Evolutionary conservation across 768 basidiomycete species (phyloP).

Genomic region (Lenzites betulinus): DNA sequence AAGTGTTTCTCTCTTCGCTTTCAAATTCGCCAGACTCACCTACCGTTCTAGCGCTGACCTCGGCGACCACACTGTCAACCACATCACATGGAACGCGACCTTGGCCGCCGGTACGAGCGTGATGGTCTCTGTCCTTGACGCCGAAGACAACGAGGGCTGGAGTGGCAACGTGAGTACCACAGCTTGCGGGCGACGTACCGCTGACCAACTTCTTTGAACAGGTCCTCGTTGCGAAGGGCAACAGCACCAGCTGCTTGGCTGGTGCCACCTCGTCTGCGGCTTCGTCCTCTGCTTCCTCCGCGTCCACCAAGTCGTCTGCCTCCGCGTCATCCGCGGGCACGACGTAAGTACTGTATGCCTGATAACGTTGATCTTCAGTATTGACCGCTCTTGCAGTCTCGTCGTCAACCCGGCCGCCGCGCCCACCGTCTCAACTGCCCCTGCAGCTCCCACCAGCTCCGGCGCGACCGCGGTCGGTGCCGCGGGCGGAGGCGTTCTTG

Average conservation of each 20-base stretch:
- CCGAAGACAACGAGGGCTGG: conserved; percentile 64
- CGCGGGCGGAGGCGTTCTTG: conserved; percentile 35
- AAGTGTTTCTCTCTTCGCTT: conserved; percentile 26
- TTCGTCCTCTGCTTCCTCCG: conserved; percentile 1
- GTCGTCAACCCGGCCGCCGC: conserved; percentile 14
- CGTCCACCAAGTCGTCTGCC: neutral
- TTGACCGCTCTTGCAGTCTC: conserved; percentile 10
- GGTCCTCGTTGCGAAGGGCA: conserved; percentile 40
- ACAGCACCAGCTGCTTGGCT: conserved; percentile 41
- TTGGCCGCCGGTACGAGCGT: conserved; percentile 52
- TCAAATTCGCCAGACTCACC: neutral
- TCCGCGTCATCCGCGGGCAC: conserved; percentile 9
- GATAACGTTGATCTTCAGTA: conserved; percentile 3
- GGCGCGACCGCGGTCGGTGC: conserved; percentile 34
- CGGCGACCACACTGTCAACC: conserved; percentile 47
- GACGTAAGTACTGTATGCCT: conserved; percentile 15
- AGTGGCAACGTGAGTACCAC: conserved; percentile 50
- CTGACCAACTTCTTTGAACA: no score
- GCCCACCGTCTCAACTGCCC: conserved; percentile 22
- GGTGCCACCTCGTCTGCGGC: conserved; percentile 19
- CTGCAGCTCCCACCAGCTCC: conserved; percentile 17
- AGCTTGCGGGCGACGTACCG: no score
- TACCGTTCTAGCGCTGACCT: conserved; percentile 53
- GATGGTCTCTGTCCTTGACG: conserved; percentile 56
- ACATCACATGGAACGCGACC: conserved; percentile 45